These are phyloP conservation scores for Haplosporangium gracile DNA, from an alignment of 192 early-diverging fungal species.

Conservation along the genomic window DNA sequence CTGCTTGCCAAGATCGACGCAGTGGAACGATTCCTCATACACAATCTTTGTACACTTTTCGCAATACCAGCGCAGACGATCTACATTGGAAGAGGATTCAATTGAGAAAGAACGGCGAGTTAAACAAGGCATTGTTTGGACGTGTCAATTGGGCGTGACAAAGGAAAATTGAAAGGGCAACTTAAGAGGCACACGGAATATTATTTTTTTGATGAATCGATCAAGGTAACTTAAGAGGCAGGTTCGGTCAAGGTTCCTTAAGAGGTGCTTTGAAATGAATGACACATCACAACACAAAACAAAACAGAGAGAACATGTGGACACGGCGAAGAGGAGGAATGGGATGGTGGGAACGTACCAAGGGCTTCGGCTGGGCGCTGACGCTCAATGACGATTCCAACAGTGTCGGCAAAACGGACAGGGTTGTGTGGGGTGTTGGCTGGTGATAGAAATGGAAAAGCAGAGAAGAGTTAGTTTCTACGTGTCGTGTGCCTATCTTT, in stretches of 20 bases:
- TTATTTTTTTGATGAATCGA: neutral
- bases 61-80: conserved; percentile 97
- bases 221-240: neutral
- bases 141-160: neutral
- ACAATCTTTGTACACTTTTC: conserved; percentile 84
- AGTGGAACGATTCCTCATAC: conserved; percentile 92
- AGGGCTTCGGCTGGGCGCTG: conserved; percentile 78
- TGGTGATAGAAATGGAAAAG: conserved; percentile 32
- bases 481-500: neutral
- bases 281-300: neutral
- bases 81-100: conserved; percentile 55
- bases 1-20: conserved; percentile 89
- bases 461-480: neutral
- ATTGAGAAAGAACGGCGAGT: neutral
- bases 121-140: neutral
- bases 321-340: neutral
- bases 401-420: conserved; percentile 90
- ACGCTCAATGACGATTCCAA: conserved; percentile 97
- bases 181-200: conserved; percentile 3
- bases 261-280: neutral
- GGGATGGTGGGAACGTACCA: conserved; percentile 59
- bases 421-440: conserved; percentile 96
- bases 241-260: neutral
- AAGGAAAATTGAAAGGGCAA: conserved; percentile 17
- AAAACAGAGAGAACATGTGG: neutral